phyloP scores from a whole-genome alignment of 495 filamentous ascomycete genomes.

The Oidiodendron maius region DNA sequence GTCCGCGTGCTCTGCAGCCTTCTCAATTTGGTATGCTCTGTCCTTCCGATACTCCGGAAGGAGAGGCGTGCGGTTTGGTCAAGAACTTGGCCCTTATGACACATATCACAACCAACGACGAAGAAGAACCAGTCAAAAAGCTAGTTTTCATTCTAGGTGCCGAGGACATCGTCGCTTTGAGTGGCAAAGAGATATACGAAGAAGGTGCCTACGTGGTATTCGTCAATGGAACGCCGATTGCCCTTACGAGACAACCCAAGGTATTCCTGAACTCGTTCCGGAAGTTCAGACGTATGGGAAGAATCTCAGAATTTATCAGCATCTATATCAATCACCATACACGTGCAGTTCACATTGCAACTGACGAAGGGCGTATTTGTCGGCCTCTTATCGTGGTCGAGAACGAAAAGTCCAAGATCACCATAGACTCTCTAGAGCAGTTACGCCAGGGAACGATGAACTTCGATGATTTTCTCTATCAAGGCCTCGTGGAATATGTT shows the following conservation, averaged over 20 bases:
- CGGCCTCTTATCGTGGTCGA: slow-evolving; percentile 92
- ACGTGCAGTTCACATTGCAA: slow-evolving; percentile 87
- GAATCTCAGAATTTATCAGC: slow-evolving; percentile 89
- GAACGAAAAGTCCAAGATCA: slow-evolving; percentile 73
- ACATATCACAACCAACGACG: slow-evolving; percentile 93
- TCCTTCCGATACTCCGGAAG: slow-evolving; percentile 94
- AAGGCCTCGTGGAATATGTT: slow-evolving; percentile 89
- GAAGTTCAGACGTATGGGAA: slow-evolving; percentile 74
- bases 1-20: slow-evolving; percentile 89
- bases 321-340: slow-evolving; percentile 93
- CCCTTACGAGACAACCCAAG: slow-evolving; percentile 75
- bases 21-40: slow-evolving; percentile 98
- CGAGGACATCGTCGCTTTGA: slow-evolving; percentile 65
- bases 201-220: slow-evolving; percentile 85
- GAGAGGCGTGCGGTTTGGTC: slow-evolving; percentile 94
- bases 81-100: slow-evolving; percentile 99
- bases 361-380: slow-evolving; percentile 94
- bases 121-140: slow-evolving; percentile 79
- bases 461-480: slow-evolving; percentile 88
- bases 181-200: slow-evolving; percentile 76
- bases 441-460: slow-evolving; percentile 73
- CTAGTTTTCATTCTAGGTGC: slow-evolving; percentile 73
- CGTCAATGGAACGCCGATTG: slow-evolving; percentile 89
- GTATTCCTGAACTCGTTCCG: slow-evolving; percentile 79
- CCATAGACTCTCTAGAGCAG: slow-evolving; percentile 64